Evolutionary conservation across 176 grass and related monocot genomes (phyloP), one percentile per base, ranked within the genome.

Genomic region (Cenchrus fungigraminus): DNA sequence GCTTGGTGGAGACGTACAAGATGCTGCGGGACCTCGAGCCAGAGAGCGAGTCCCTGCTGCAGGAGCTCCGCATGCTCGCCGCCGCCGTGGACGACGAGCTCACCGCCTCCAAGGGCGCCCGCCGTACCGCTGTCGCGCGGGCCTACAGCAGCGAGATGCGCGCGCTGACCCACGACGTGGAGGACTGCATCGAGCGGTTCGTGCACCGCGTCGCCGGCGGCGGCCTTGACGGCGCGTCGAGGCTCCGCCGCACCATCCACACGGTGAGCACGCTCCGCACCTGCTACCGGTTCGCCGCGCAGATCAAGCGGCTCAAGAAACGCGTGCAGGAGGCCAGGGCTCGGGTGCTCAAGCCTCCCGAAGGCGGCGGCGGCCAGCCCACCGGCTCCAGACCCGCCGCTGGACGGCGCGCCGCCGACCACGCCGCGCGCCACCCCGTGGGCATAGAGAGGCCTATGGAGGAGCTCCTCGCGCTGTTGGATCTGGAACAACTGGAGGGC

Each of bases 121-220:
- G 4, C 12, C 25, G 64, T 16, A 60, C 74, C 6, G 83, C 53
- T 11, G 22, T 25, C 22, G 22, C 22, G 22, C 22, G 22, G 22
- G 22, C 22, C 22, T 25, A 25, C 22, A 25, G 83, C 13, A 3
- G 47, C 1, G 6, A 49, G 74, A 68, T 86, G 65, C 43, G 44
- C 0, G 84, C 78, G 8, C 15, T 78, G 17, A 70, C 28, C 12
- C 75, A 86, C 2, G 84, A 79, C 3, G 51, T 79, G 2, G 84
- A 86, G 12, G 84, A 86, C 3, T 79, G 75, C 76, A 12, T 86
- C 0, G 84, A 86, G 54, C 28, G 43, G 1, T 86, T 79, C 84
- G 52, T 72, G 28, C 76, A 86, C 43, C 74, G 76, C 3, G 2
- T 86, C 10, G 10, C 84, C 12, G 59, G 66, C 17, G 40, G 37